A percentile compares a stretch with the other conserved stretches of the same genome.
Evolutionary conservation across 306 rosid genomes (phyloP).

Genomic region (Hippophae rhamnoides): DNA sequence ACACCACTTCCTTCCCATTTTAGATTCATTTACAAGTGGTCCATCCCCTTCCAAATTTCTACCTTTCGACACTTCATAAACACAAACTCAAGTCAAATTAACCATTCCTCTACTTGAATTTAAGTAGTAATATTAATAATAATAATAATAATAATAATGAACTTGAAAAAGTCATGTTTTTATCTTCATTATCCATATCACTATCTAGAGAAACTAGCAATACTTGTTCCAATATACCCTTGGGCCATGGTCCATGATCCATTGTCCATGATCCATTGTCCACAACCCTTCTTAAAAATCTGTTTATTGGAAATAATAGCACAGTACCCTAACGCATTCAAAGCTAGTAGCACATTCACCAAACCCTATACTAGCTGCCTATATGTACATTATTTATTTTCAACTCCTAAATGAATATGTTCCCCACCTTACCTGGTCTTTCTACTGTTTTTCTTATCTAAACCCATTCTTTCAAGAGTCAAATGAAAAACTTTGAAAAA

Average conservation of each 20-base stretch:
- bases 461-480: slow-evolving; percentile 14
- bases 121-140: too few relatives aligned
- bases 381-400: slow-evolving; percentile 44
- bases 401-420: slow-evolving; percentile 75
- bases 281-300: slow-evolving; percentile 25
- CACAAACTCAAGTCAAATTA: slow-evolving; percentile 20
- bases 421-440: slow-evolving; percentile 90
- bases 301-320: slow-evolving; percentile 37
- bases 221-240: slow-evolving; percentile 18
- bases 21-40: slow-evolving; percentile 61
- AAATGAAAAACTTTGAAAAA: slow-evolving; percentile 10
- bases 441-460: slow-evolving; percentile 1
- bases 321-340: slow-evolving; percentile 30
- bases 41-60: slow-evolving; percentile 14
- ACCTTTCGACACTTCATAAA: slow-evolving; percentile 10
- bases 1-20: slow-evolving; percentile 49
- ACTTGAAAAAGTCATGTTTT: slow-evolving; percentile 3
- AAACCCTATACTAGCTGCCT: slow-evolving; percentile 34
- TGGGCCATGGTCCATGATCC: slow-evolving; percentile 46
- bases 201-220: slow-evolving; percentile 47
- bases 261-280: slow-evolving; percentile 40
- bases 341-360: slow-evolving; percentile 40
- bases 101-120: not conserved
- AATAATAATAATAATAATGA: not conserved
- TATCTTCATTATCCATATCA: slow-evolving; percentile 30